Base-by-base conservation (phyloP, 2,329 filamentous ascomycete species). In the Mycosphaerella arachidis region DNA sequence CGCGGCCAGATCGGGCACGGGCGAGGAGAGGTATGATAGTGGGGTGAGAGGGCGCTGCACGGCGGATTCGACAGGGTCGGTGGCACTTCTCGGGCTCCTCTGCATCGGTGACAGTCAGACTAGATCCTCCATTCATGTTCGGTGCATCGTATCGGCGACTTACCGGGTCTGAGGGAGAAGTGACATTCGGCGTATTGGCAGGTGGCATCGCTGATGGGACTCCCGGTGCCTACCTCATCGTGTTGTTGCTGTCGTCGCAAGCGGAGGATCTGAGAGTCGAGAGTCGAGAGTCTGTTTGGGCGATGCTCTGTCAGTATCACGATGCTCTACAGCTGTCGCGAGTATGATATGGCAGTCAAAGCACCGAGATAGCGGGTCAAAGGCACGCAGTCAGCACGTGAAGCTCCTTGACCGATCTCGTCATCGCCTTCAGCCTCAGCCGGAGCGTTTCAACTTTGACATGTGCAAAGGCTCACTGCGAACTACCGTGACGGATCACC, bases 1-100 rank as follows among this genome's bases (percentile, higher is more conserved):
- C 43, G 78, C 72, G 54, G 81, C 79, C 59, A 82, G 75, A 66
- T 82, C 79, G 57, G 80, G 75, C 45, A 80, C 77, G 52, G 81
- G 77, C 66, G 77, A 79, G 56, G 78, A 79, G 45, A 81, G 74
- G 65, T 83, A 82, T 27, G 73, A 70, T 29, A 71, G 66, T 16
- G 69, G 70, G n/a, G 68, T 68, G 55, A 69, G 66, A 29, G 65
- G 68, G 18, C 67, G 68, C 43, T 59, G 57, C 57, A 55, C 56
- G 62, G 58, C 37, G 59, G 58, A 40, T 27, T 57, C 43, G 46
- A 24, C 8, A 4, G 45, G 12, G 10, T n/a, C 24, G 16, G 18
- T 29, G 4, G 54, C 16, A 48, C 54, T 56, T 29, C 30, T 33
- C 40, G 35, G 53, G 24, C 53, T 55, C 35, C 18, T 55, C 53